Evolutionary conservation across 1,284 basidiomycete species (phyloP).

Genomic region (Fomitopsis palustris): DNA sequence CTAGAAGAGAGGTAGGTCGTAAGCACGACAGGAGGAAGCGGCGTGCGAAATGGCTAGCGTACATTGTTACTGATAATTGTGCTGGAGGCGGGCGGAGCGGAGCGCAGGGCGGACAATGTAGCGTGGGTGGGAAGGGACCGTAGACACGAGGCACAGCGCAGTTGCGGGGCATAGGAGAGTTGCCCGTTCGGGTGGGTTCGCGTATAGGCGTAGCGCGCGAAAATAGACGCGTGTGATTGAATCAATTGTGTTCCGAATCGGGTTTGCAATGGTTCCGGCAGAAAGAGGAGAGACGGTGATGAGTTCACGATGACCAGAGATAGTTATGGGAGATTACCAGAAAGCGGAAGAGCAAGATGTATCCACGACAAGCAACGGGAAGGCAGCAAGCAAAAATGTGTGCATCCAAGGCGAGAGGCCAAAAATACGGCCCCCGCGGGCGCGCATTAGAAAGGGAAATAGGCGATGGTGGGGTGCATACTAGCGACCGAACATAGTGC

Average conservation of each 20-base stretch:
- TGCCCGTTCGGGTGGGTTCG: background rate
- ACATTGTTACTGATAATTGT: conserved; percentile 69
- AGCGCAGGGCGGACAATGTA: background rate
- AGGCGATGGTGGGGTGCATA: background rate
- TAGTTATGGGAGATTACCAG: conserved; percentile 8
- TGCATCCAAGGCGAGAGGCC: background rate
- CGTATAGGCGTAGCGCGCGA: background rate
- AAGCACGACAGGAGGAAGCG: background rate
- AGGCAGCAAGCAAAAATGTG: background rate
- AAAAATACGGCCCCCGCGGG: background rate
- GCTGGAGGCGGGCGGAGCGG: conserved; percentile 30
- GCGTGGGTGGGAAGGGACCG: conserved; percentile 2
- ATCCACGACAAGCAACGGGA: conserved; percentile 1
- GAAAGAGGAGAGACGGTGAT: conserved; percentile 13
- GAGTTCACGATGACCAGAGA: conserved; percentile 17
- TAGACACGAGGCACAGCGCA: conserved; percentile 4
- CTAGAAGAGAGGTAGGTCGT: conserved; percentile 24
- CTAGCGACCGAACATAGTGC: background rate
- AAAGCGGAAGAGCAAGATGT: conserved; percentile 19
- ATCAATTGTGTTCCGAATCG: background rate
- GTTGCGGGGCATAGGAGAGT: background rate
- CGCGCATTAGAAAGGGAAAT: background rate
- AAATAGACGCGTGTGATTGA: conserved; percentile 8
- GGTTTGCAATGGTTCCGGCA: conserved; percentile 1
- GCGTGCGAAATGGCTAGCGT: conserved; percentile 33